Percentiles rank a stretch among this genome's conserved stretches.
Conservation (phyloP, 129 eudicot genomes). For the Centella asiatica region DNA sequence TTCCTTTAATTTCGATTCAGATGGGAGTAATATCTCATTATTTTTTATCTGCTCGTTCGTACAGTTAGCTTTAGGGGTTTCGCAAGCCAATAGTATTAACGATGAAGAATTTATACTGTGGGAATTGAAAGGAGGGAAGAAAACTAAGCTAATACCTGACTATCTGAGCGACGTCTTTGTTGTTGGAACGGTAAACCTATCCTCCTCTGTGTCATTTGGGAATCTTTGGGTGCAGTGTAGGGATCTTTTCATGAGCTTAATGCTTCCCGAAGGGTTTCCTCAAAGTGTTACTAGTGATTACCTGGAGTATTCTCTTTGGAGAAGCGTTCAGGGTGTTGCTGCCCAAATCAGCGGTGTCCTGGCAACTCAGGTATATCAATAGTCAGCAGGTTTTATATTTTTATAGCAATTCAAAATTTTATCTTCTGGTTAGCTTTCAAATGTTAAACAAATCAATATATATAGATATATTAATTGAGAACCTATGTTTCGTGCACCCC, state of each 20-base stretch:
- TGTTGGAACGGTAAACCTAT: conserved; percentile 21
- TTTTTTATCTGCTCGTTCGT: conserved; percentile 18
- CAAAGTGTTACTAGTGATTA: conserved; percentile 88
- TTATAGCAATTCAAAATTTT: too few species aligned
- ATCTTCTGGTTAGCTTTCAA: too few species aligned
- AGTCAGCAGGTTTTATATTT: too few species aligned
- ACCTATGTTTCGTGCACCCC: too few species aligned
- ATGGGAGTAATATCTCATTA: conserved; percentile 9
- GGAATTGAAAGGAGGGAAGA: conserved; percentile 68
- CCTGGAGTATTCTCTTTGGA: conserved; percentile 92
- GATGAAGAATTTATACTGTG: conserved; percentile 30
- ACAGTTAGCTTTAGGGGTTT: conserved; percentile 33
- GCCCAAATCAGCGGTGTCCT: conserved; percentile 92
- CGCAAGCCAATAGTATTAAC: conserved; percentile 25
- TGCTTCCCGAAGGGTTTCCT: conserved; percentile 96
- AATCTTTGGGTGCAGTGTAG: conserved; percentile 45
- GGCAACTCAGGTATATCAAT: conserved; percentile 85
- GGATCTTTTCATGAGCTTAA: conserved; percentile 46
- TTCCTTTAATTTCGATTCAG: too few species aligned
- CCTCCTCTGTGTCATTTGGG: conserved; percentile 9
- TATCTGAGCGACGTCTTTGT: conserved; percentile 49
- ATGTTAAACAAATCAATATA: too few species aligned
- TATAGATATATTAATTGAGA: too few species aligned
- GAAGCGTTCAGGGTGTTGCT: conserved; percentile 92
- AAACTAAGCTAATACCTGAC: conserved; percentile 52